Conservation (phyloP, 371 early-diverging fungal genomes). For the Mucor irregularis region DNA sequence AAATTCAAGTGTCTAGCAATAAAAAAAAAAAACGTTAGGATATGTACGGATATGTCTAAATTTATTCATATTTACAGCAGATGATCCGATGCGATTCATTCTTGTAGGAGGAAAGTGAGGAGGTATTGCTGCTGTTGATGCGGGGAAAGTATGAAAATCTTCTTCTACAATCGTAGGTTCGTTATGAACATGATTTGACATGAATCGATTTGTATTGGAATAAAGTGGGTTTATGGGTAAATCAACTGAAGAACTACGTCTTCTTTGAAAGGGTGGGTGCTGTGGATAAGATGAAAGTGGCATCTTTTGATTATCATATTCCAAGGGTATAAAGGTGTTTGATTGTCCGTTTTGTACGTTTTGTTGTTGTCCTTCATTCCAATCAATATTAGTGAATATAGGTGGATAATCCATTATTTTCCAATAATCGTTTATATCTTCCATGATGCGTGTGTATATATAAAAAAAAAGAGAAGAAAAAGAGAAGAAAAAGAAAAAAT, state of each 20-base stretch:
- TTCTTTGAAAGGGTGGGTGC: constrained; percentile 26
- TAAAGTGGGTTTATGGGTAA: constrained; percentile 29
- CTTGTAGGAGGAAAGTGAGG: background rate
- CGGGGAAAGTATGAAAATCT: too few species aligned
- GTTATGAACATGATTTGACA: background rate
- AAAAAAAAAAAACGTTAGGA: background rate
- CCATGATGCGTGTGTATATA: constrained; percentile 14
- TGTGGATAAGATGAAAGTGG: constrained; percentile 15
- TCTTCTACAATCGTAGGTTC: constrained; percentile 23
- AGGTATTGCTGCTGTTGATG: background rate
- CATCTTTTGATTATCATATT: constrained; percentile 14
- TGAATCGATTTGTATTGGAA: constrained; percentile 14
- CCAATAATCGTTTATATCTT: constrained; percentile 21
- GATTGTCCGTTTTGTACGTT: background rate
- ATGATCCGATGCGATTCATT: constrained; percentile 7
- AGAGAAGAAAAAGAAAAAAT: constrained; percentile 3
- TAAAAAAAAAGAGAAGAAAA: background rate
- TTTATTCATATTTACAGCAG: constrained; percentile 10
- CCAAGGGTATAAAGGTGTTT: constrained; percentile 12
- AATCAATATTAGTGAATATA: constrained; percentile 23
- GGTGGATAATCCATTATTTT: constrained; percentile 18
- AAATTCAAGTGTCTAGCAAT: constrained; percentile 13
- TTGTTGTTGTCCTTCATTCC: constrained; percentile 7
- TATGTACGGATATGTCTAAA: background rate
- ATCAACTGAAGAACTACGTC: constrained; percentile 33